phyloP scores from a whole-genome alignment of 441 rosid genomes.

The Jatropha podagrica region DNA sequence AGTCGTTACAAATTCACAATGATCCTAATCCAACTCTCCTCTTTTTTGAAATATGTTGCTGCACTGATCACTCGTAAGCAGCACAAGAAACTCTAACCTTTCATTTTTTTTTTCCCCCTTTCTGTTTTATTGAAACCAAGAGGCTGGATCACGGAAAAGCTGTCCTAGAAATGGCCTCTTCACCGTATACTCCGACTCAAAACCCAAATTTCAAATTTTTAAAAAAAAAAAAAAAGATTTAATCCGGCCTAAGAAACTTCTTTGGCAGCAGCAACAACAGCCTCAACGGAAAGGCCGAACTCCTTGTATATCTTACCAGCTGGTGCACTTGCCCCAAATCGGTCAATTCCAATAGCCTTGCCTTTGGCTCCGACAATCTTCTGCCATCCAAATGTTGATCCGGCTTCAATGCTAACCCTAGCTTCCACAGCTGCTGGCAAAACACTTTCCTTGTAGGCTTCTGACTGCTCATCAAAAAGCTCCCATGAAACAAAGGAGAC shows the following conservation, averaged over 20 bases:
- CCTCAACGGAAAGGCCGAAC: constrained; percentile 68
- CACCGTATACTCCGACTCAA: constrained; percentile 24
- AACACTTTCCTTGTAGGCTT: constrained; percentile 81
- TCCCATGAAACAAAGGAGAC: constrained; percentile 90
- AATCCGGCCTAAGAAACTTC: constrained; percentile 38
- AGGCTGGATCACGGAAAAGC: constrained; percentile 19
- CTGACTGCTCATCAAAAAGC: constrained; percentile 70
- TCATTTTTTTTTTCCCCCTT: not conserved
- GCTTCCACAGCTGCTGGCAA: constrained; percentile 68
- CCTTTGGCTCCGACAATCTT: constrained; percentile 73
- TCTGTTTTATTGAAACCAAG: constrained; percentile 38
- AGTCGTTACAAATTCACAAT: constrained; percentile 32
- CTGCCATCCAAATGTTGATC: constrained; percentile 84
- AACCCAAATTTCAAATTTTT: constrained; percentile 19
- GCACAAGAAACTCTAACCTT: constrained; percentile 27
- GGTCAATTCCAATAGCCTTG: constrained; percentile 74
- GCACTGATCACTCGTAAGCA: constrained; percentile 24
- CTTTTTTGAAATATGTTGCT: constrained; percentile 27
- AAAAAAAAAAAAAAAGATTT: not conserved
- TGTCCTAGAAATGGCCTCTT: constrained; percentile 23
- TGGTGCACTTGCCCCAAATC: constrained; percentile 88
- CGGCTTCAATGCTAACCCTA: constrained; percentile 88
- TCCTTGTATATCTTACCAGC: constrained; percentile 80
- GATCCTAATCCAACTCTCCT: constrained; percentile 24
- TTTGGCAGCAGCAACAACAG: constrained; percentile 74